Conservation (phyloP, 805 yeast species). For the Candida golubevii region DNA sequence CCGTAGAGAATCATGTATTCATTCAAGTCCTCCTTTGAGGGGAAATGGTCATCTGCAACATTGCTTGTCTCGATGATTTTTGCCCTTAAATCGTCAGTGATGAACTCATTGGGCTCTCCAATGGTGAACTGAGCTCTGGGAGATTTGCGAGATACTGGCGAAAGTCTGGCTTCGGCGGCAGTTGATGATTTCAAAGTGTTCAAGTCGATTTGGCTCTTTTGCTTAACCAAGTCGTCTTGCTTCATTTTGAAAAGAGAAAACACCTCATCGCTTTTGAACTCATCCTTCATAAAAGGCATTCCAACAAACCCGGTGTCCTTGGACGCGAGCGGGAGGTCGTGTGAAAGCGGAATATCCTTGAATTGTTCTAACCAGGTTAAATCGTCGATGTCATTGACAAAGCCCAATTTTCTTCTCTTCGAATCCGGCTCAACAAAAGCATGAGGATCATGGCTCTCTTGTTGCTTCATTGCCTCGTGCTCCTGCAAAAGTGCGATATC, state of each 20-base stretch:
- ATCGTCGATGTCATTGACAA: slow-evolving; percentile 18
- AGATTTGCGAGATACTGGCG: slow-evolving; percentile 1
- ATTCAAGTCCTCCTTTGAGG: slow-evolving; percentile 71
- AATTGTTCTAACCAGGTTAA: slow-evolving; percentile 71
- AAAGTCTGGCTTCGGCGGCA: background rate
- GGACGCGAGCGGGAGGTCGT: slow-evolving; percentile 47
- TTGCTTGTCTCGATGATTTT: slow-evolving; percentile 52
- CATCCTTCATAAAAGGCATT: slow-evolving; percentile 17
- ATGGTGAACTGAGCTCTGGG: slow-evolving; percentile 18
- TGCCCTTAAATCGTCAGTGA: slow-evolving; percentile 49
- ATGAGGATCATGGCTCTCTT: background rate
- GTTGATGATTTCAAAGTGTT: background rate
- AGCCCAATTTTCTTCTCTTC: slow-evolving; percentile 10
- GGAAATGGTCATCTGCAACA: slow-evolving; percentile 58
- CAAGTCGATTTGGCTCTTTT: slow-evolving; percentile 19
- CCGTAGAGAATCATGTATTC: slow-evolving; percentile 71
- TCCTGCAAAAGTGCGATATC: slow-evolving; percentile 8
- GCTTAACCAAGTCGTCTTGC: slow-evolving; percentile 61
- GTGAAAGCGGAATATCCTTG: slow-evolving; percentile 61
- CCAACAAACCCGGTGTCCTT: slow-evolving; percentile 56
- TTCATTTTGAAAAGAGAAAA: slow-evolving; percentile 60
- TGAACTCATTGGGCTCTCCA: slow-evolving; percentile 24
- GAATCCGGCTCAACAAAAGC: background rate
- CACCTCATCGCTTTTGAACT: slow-evolving; percentile 39
- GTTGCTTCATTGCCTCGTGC: background rate